A percentile compares a stretch with the other conserved stretches of the same genome.
Conservation (phyloP, 140 eudicot species). For the Oenanthe javanica region DNA sequence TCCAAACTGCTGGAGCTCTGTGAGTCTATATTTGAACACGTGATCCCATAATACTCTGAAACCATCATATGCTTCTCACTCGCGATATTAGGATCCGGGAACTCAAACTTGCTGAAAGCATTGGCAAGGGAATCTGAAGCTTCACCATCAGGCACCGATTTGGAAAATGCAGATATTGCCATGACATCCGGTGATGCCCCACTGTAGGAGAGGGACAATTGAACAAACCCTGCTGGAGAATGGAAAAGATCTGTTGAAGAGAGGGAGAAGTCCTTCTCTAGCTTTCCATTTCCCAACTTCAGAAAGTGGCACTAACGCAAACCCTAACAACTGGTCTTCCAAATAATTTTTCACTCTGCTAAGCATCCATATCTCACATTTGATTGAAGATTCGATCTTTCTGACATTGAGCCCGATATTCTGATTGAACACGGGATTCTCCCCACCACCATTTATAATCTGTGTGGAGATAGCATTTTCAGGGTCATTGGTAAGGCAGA, state of each 20-base stretch:
- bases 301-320: slow-evolving; percentile 74
- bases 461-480: slow-evolving; percentile 63
- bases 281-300: slow-evolving; percentile 54
- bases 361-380: slow-evolving; percentile 92
- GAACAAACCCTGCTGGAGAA: slow-evolving; percentile 91
- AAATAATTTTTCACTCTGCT: slow-evolving; percentile 84
- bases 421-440: slow-evolving; percentile 78
- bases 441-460: slow-evolving; percentile 80
- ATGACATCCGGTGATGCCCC: slow-evolving; percentile 75
- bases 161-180: slow-evolving; percentile 26
- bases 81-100: slow-evolving; percentile 78
- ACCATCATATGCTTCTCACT: slow-evolving; percentile 35
- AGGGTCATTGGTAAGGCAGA: slow-evolving; percentile 13
- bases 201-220: slow-evolving; percentile 53
- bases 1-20: slow-evolving; percentile 51
- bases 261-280: background rate
- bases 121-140: slow-evolving; percentile 7
- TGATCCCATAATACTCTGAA: slow-evolving; percentile 41
- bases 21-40: background rate
- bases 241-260: slow-evolving; percentile 84
- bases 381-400: slow-evolving; percentile 43
- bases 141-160: slow-evolving; percentile 21
- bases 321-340: slow-evolving; percentile 82
- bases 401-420: slow-evolving; percentile 43
- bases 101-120: slow-evolving; percentile 69